phyloP scores from a whole-genome alignment of 148 eudicot species.

The Hydrangea macrophylla region DNA sequence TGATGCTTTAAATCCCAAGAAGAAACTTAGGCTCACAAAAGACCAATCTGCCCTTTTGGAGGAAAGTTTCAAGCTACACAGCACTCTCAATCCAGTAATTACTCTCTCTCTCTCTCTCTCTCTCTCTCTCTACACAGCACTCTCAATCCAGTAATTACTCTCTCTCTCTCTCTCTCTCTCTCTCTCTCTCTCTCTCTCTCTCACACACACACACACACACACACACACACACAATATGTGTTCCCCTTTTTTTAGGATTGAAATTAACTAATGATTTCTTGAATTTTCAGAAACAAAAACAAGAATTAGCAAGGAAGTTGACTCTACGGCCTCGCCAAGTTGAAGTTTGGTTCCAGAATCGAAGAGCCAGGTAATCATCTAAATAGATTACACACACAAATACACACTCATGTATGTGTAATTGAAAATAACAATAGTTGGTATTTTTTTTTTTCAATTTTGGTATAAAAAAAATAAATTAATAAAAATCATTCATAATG shows the following conservation, averaged over 20 bases:
- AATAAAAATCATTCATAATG: too few species aligned
- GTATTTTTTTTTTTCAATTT: background rate
- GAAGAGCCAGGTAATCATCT: constrained; percentile 59
- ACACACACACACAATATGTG: background rate
- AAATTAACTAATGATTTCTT: background rate
- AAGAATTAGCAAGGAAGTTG: constrained; percentile 63
- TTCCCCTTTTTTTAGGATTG: background rate
- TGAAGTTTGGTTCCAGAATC: constrained; percentile 92
- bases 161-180: background rate
- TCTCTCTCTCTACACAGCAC: constrained; percentile 26
- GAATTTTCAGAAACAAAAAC: constrained; percentile 66
- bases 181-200: too few species aligned
- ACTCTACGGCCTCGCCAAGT: constrained; percentile 84
- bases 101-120: background rate
- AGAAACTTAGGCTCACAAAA: constrained; percentile 66
- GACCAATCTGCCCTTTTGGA: constrained; percentile 66
- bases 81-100: constrained; percentile 69
- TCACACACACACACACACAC: background rate
- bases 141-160: constrained; percentile 57
- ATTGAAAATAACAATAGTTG: too few species aligned
- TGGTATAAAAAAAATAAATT: background rate
- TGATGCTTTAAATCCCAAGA: constrained; percentile 38
- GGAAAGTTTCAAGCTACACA: constrained; percentile 63
- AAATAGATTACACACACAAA: background rate
- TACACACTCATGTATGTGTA: background rate